Evolutionary conservation across 345 rosid genomes (phyloP).

Genomic region (Anacardium occidentale): DNA sequence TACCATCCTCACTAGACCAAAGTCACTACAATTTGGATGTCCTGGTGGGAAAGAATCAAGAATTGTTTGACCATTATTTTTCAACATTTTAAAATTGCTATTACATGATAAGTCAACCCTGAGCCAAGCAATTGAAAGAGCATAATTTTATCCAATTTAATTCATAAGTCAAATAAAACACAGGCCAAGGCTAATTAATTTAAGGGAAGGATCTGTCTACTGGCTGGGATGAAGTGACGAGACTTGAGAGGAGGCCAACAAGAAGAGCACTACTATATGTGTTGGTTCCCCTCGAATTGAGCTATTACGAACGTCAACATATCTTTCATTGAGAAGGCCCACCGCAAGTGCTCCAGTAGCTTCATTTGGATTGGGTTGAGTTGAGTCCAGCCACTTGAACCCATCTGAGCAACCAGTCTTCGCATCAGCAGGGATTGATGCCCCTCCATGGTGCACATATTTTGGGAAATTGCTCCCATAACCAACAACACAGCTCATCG

Average conservation of each 20-base stretch:
- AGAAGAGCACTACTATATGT: constrained; percentile 81
- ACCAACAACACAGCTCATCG: constrained; percentile 85
- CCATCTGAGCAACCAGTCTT: constrained; percentile 71
- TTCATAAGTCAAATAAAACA: not conserved
- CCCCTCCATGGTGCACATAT: constrained; percentile 90
- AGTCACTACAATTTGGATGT: no score
- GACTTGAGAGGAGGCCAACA: constrained; percentile 80
- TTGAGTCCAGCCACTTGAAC: constrained; percentile 61
- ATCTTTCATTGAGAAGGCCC: constrained; percentile 84
- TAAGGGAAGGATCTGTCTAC: constrained; percentile 50
- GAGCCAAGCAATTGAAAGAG: no score
- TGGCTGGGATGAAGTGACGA: constrained; percentile 67
- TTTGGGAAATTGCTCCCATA: constrained; percentile 80
- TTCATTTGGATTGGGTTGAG: constrained; percentile 71
- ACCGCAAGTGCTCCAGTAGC: constrained; percentile 81
- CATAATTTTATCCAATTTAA: no score
- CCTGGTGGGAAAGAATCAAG: no score
- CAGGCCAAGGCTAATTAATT: constrained; percentile 3
- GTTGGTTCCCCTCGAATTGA: constrained; percentile 77
- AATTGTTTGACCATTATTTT: no score
- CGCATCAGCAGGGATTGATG: constrained; percentile 81
- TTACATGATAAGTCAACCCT: no score
- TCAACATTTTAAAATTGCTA: no score
- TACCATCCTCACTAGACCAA: no score
- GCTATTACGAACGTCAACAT: constrained; percentile 61